Evolutionary conservation across 1,139 yeast genomes (phyloP).

Genomic region (Pneumocystis oryctolagi): DNA sequence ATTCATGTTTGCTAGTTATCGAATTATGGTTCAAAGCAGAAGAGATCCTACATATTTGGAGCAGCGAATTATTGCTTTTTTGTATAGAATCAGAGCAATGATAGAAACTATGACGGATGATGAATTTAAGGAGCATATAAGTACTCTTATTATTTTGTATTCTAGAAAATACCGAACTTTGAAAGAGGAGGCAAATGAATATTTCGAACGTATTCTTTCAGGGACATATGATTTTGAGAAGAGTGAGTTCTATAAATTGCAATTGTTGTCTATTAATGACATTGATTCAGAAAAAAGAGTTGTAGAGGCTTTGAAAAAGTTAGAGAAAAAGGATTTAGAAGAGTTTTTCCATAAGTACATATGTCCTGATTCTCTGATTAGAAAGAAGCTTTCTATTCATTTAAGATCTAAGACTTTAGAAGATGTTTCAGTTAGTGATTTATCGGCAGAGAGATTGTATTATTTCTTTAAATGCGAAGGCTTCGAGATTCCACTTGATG

Average conservation of each 20-base stretch:
- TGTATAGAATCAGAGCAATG: slow-evolving; percentile 29
- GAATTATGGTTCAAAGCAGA: slow-evolving; percentile 79
- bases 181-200: slow-evolving; percentile 54
- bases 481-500: background rate
- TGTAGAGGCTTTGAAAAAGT: slow-evolving; percentile 31
- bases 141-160: slow-evolving; percentile 51
- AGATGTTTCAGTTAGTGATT: background rate
- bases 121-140: slow-evolving; percentile 54
- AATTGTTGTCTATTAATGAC: slow-evolving; percentile 5
- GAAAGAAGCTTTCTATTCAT: slow-evolving; percentile 43
- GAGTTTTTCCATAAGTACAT: slow-evolving; percentile 40
- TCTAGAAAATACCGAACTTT: slow-evolving; percentile 61
- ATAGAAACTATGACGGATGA: slow-evolving; percentile 37
- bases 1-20: slow-evolving; percentile 29
- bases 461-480: background rate
- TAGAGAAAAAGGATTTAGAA: slow-evolving; percentile 45
- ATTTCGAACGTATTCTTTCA: slow-evolving; percentile 50
- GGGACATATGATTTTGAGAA: slow-evolving; percentile 59
- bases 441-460: background rate
- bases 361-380: slow-evolving; percentile 28
- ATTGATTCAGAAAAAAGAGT: slow-evolving; percentile 40
- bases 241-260: background rate
- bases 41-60: slow-evolving; percentile 60
- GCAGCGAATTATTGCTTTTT: slow-evolving; percentile 57
- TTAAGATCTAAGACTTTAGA: slow-evolving; percentile 40